Evolutionary conservation across 2,329 filamentous ascomycete genomes (phyloP).

Genomic region (Leptographium procerum): DNA sequence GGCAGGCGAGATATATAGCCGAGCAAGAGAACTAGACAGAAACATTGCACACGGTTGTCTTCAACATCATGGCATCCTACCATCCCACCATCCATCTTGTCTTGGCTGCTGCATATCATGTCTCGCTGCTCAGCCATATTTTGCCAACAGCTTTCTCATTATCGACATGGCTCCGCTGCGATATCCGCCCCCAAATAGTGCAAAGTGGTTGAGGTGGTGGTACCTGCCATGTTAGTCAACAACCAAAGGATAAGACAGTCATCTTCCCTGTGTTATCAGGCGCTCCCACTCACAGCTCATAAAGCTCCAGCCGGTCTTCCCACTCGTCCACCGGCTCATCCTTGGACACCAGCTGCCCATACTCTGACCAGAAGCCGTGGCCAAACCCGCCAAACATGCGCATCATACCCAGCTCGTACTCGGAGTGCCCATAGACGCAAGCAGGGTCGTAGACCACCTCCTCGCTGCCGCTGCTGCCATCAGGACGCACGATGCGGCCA

Average conservation of each 20-base stretch:
- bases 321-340: constrained; percentile 73
- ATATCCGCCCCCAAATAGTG: constrained; percentile 75
- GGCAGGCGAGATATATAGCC: too few relatives aligned
- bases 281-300: constrained; percentile 61
- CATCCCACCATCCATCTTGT: too few relatives aligned
- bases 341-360: constrained; percentile 63
- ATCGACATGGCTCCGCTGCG: constrained; percentile 64
- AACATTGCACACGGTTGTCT: too few relatives aligned
- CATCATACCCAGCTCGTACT: constrained; percentile 93
- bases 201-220: constrained; percentile 82
- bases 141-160: constrained; percentile 61
- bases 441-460: constrained; percentile 77
- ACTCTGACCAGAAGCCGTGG: constrained; percentile 60
- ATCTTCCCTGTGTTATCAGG: not conserved
- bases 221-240: constrained; percentile 40
- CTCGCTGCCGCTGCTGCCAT: constrained; percentile 26
- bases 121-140: constrained; percentile 45
- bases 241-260: not conserved
- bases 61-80: too few relatives aligned
- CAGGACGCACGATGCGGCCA: constrained; percentile 42
- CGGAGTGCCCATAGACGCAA: constrained; percentile 71
- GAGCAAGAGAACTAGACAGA: too few relatives aligned
- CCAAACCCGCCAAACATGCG: constrained; percentile 90
- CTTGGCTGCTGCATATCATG: too few relatives aligned
- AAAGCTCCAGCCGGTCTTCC: constrained; percentile 69